phyloP scores from a whole-genome alignment of 495 filamentous ascomycete species.

The Geopyxis carbonaria region DNA sequence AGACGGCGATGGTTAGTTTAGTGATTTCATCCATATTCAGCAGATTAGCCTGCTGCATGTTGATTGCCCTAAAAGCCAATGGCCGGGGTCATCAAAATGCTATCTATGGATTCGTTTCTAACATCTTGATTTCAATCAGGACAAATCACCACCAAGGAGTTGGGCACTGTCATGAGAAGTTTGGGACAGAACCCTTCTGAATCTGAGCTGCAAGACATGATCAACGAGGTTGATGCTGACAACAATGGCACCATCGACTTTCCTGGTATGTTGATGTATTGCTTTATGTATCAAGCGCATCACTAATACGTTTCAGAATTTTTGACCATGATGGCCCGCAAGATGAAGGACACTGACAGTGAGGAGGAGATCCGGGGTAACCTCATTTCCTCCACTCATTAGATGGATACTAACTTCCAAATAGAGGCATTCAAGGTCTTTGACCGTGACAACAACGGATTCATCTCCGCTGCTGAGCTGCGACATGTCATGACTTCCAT shows the following conservation, averaged over 20 bases:
- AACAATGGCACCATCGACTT: constrained; percentile 99
- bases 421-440: constrained; percentile 66
- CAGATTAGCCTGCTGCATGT: neutral
- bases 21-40: neutral
- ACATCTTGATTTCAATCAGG: constrained; percentile 40
- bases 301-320: constrained; percentile 46
- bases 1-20: constrained; percentile 92
- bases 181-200: constrained; percentile 98
- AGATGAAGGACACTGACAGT: constrained; percentile 99
- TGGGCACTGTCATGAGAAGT: constrained; percentile 99
- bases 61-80: no score
- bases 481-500: constrained; percentile 99
- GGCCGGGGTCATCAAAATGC: no score
- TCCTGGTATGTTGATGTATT: constrained; percentile 60
- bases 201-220: constrained; percentile 98
- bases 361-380: constrained; percentile 83
- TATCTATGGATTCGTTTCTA: no score
- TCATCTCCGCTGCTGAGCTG: constrained; percentile 93
- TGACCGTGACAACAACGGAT: constrained; percentile 98
- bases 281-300: neutral
- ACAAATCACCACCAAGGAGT: constrained; percentile 98
- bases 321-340: constrained; percentile 98
- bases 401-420: constrained; percentile 2
- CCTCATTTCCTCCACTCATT: constrained; percentile 22
- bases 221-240: constrained; percentile 98